Percentiles rank a stretch among this genome's conserved stretches.
phyloP scores from a whole-genome alignment of 2,329 filamentous ascomycete species.

The Fusarium guadeloupense region DNA sequence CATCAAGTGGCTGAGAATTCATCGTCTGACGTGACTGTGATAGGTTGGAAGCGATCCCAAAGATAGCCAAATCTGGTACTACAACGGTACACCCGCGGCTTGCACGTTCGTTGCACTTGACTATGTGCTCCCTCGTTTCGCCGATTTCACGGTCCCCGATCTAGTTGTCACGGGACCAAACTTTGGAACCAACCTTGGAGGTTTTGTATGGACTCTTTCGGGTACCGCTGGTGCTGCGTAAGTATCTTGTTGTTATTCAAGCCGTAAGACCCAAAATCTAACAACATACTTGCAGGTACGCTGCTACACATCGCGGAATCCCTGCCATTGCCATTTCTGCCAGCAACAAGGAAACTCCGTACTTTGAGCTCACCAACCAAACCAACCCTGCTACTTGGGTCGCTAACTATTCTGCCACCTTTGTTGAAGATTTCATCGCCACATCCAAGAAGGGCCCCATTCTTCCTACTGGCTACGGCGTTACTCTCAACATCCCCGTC shows the following conservation, averaged over 20 bases:
- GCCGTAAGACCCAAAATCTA: not conserved
- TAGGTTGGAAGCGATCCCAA: slow-evolving; percentile 58
- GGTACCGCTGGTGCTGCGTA: slow-evolving; percentile 59
- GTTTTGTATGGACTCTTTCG: slow-evolving; percentile 62
- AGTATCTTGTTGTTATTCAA: not conserved
- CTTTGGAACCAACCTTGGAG: slow-evolving; percentile 62
- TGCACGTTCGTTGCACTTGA: slow-evolving; percentile 66
- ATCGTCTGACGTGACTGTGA: not conserved
- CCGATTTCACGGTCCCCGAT: slow-evolving; percentile 60
- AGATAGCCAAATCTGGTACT: slow-evolving; percentile 67
- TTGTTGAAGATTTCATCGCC: slow-evolving; percentile 56
- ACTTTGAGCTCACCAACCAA: slow-evolving; percentile 50
- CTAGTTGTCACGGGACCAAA: slow-evolving; percentile 66
- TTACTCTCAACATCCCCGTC: slow-evolving; percentile 60
- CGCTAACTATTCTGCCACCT: slow-evolving; percentile 53
- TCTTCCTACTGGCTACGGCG: slow-evolving; percentile 61
- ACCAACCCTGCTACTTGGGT: slow-evolving; percentile 57
- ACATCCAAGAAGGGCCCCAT: slow-evolving; percentile 46
- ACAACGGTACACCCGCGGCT: slow-evolving; percentile 66
- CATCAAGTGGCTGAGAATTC: accelerated
- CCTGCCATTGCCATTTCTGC: slow-evolving; percentile 61
- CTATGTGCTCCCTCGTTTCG: slow-evolving; percentile 61
- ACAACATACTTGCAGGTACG: slow-evolving; percentile 49
- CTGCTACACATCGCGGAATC: slow-evolving; percentile 58
- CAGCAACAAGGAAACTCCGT: slow-evolving; percentile 54